Evolutionary conservation across 1,284 basidiomycete genomes (phyloP).

Genomic region (Peniophora sp.): DNA sequence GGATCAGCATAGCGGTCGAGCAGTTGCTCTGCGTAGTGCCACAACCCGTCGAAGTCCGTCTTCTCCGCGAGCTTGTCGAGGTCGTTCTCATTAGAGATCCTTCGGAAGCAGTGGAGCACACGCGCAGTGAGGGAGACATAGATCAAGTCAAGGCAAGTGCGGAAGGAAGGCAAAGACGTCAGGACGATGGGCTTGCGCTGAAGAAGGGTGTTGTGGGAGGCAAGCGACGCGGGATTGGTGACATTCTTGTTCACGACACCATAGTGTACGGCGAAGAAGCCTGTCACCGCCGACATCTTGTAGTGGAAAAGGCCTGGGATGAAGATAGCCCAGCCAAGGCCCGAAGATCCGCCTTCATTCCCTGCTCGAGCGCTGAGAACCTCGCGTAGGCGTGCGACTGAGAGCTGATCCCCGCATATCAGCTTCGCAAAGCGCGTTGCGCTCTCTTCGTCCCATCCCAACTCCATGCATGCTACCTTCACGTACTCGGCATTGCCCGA

Average conservation of each 20-base stretch:
- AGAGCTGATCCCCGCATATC: constrained; percentile 28
- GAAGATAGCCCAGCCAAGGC: constrained; percentile 19
- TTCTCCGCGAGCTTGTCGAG: constrained; percentile 17
- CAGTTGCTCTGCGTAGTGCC: not conserved
- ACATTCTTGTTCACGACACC: constrained; percentile 12
- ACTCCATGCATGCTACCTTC: constrained; percentile 20
- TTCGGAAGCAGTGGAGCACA: constrained; percentile 24
- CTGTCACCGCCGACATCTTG: constrained; percentile 25
- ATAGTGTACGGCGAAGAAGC: constrained; percentile 23
- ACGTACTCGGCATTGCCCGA: constrained; percentile 27
- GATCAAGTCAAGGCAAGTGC: constrained; percentile 24
- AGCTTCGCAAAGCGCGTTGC: constrained; percentile 11
- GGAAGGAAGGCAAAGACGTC: constrained; percentile 24
- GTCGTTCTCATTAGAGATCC: constrained; percentile 14
- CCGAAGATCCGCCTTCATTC: constrained; percentile 22
- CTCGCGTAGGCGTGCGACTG: constrained; percentile 24
- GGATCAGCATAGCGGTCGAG: constrained; percentile 5
- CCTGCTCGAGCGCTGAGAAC: constrained; percentile 23
- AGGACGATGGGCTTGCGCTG: constrained; percentile 24
- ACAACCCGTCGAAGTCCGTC: constrained; percentile 12
- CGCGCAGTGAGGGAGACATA: constrained; percentile 27
- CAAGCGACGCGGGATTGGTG: constrained; percentile 3
- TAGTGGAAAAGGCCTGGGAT: constrained; percentile 31
- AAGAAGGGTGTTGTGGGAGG: constrained; percentile 8
- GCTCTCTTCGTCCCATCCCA: constrained; percentile 11